Evolutionary conservation across 176 grass and related monocot genomes (phyloP), one percentile per base, ranked within the genome.

Genomic region (Paspalum vaginatum): DNA sequence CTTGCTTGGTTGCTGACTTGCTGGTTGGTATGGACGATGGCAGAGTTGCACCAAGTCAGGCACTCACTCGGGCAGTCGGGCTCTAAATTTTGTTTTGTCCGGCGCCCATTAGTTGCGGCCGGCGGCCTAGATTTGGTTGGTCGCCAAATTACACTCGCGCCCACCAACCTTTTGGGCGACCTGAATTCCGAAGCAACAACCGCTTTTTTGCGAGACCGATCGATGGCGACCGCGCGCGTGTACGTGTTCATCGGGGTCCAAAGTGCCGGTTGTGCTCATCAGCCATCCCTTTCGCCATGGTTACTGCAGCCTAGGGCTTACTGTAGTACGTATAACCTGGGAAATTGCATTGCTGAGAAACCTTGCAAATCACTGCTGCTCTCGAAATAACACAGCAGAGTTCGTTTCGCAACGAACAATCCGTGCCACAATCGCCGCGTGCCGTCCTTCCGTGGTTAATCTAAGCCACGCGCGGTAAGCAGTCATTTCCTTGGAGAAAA

Each of bases 71-170:
- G 43, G 62, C 15, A 10, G 38, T 14, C 38, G 52, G 46, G 47
- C 26, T 54, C 70, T 40, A 52, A 46, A 66, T 13, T 69, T 38
- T 70, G 42, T 37, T 69, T 52, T 67, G 32, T 38, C 37, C 50
- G 82, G 9, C 44, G 20, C 43, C 37, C 53, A 59, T 27, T 54
- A 16, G 15, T 60, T 42, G 40, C 10, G 51, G 71, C 53, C 10
- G 51, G 71, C 53, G 54, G 48, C 9, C 22, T 47, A 65, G 9
- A 78, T 83, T 77, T 64, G 48, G 64, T 66, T 86, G 68, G 84
- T 24, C 42, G 63, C 58, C 48, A 17, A 32, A 63, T 78, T 62
- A 74, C 32, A 49, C n/a, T 14, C 64, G 25, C 46, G 5, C 10
- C 46, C 22, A 74, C 69, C 70, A 60, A 77, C 45, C 46, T 68